Evolutionary conservation across 208 protist species (phyloP).

Genomic region (Endotrypanum monterogeii): DNA sequence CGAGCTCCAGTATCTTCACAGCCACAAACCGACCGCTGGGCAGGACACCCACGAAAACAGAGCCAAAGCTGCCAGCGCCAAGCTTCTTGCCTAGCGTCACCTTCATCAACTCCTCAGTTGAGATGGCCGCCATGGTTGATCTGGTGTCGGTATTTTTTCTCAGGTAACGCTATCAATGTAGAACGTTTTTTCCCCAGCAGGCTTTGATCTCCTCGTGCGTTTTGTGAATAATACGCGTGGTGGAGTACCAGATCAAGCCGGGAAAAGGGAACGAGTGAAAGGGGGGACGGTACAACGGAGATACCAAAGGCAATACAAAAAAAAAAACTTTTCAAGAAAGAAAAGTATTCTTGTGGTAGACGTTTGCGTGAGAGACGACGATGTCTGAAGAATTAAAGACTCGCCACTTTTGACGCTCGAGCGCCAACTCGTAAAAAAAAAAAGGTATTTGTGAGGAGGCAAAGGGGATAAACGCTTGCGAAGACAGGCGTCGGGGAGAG

Average conservation of each 20-base stretch:
- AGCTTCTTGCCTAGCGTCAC: slow-evolving; percentile 90
- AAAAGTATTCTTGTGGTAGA: not conserved
- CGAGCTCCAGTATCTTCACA: slow-evolving; percentile 87
- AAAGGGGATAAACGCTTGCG: not conserved
- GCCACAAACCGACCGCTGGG: slow-evolving; percentile 89
- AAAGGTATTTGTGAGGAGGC: not conserved
- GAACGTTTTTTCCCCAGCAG: not conserved
- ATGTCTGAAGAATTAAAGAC: not conserved
- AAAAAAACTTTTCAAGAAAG: not conserved
- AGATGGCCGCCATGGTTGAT: slow-evolving; percentile 40
- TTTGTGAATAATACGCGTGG: not conserved
- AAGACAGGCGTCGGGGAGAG: not conserved
- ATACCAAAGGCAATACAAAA: too few species aligned
- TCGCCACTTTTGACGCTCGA: not conserved
- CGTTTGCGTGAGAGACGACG: too few species aligned
- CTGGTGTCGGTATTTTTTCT: not conserved
- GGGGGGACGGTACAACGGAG: too few species aligned
- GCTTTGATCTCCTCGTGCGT: not conserved
- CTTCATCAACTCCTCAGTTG: slow-evolving; percentile 67
- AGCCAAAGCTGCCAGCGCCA: slow-evolving; percentile 88
- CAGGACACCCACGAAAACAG: slow-evolving; percentile 88
- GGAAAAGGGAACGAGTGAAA: too few species aligned
- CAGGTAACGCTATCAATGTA: not conserved
- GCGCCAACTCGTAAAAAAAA: not conserved
- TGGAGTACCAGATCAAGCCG: not conserved